Percentiles rank a stretch among this genome's conserved stretches.
Conservation (phyloP, 2,329 filamentous ascomycete genomes). For the Colletotrichum lindemuthianum region DNA sequence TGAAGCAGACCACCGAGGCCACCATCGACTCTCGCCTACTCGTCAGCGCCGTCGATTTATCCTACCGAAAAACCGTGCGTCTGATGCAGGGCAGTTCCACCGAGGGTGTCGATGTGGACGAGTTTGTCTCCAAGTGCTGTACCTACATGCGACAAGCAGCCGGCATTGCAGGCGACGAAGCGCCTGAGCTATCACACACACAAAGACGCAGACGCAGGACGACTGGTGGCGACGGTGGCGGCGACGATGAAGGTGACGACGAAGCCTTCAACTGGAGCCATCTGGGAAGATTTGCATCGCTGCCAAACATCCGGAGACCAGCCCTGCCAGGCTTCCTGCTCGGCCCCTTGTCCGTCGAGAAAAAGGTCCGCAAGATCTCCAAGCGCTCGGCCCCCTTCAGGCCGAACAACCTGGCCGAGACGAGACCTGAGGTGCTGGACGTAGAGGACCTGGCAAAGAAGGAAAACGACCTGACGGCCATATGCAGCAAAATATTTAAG, state of each 20-base stretch:
- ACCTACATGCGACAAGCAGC: slow-evolving; percentile 81
- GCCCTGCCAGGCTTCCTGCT: slow-evolving; percentile 85
- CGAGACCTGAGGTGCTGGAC: slow-evolving; percentile 80
- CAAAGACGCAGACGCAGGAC: slow-evolving; percentile 55
- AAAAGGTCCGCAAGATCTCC: slow-evolving; percentile 76
- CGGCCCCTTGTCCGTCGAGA: slow-evolving; percentile 89
- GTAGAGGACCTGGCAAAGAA: slow-evolving; percentile 80
- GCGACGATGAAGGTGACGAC: slow-evolving; percentile 75
- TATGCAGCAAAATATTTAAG: slow-evolving; percentile 79
- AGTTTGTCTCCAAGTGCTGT: slow-evolving; percentile 91
- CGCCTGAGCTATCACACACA: slow-evolving; percentile 60
- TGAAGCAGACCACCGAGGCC: slow-evolving; percentile 91
- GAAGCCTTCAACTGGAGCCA: slow-evolving; percentile 88
- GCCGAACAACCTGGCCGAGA: slow-evolving; percentile 74
- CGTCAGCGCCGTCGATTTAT: slow-evolving; percentile 81
- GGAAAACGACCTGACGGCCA: slow-evolving; percentile 79
- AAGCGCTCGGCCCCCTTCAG: slow-evolving; percentile 78
- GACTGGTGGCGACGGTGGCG: slow-evolving; percentile 53
- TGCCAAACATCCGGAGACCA: slow-evolving; percentile 78
- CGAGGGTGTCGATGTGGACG: slow-evolving; percentile 86
- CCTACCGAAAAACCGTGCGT: slow-evolving; percentile 79
- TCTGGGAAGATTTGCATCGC: slow-evolving; percentile 80
- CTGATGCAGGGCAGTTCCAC: slow-evolving; percentile 77
- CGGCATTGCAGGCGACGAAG: slow-evolving; percentile 62
- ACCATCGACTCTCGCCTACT: slow-evolving; percentile 90